Conservation (phyloP, 768 basidiomycete genomes). For the Sporobolomyces phaffii region DNA sequence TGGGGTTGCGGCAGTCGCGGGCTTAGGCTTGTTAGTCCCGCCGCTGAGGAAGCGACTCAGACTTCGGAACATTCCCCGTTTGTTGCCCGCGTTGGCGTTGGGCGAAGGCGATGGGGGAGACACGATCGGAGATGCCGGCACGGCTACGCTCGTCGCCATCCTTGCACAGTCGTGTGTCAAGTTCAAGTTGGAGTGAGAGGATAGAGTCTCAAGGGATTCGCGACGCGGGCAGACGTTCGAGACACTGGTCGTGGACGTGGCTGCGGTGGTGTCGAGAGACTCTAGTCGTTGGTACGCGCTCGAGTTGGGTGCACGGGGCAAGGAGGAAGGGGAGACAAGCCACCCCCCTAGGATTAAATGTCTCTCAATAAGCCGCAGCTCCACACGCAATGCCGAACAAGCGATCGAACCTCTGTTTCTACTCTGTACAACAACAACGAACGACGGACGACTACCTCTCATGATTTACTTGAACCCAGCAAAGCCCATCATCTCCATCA, state of each 20-base stretch:
- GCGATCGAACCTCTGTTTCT: too few relatives aligned
- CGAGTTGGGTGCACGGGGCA: too few relatives aligned
- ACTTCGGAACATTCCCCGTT: not conserved
- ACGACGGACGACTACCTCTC: too few relatives aligned
- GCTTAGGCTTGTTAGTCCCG: not conserved
- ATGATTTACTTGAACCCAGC: slow-evolving; percentile 59
- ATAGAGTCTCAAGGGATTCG: not conserved
- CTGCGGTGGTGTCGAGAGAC: too few relatives aligned
- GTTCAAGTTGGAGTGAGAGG: too few relatives aligned
- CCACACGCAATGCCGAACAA: too few relatives aligned
- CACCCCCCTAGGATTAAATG: too few relatives aligned
- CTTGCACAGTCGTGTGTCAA: too few relatives aligned
- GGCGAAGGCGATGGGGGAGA: not conserved
- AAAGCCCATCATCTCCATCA: slow-evolving; percentile 84
- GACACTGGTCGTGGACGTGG: too few relatives aligned
- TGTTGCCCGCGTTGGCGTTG: not conserved
- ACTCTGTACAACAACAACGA: slow-evolving; percentile 15
- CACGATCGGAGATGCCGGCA: not conserved
- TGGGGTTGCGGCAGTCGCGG: not conserved
- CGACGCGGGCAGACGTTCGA: not conserved
- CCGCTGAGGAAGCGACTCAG: slow-evolving; percentile 7
- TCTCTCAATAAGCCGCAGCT: too few relatives aligned
- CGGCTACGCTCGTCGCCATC: not conserved
- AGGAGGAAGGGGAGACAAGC: too few relatives aligned
- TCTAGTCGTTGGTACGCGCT: too few relatives aligned